Conservation (phyloP, 2,329 filamentous ascomycete genomes). For the Daldinia sp. region DNA sequence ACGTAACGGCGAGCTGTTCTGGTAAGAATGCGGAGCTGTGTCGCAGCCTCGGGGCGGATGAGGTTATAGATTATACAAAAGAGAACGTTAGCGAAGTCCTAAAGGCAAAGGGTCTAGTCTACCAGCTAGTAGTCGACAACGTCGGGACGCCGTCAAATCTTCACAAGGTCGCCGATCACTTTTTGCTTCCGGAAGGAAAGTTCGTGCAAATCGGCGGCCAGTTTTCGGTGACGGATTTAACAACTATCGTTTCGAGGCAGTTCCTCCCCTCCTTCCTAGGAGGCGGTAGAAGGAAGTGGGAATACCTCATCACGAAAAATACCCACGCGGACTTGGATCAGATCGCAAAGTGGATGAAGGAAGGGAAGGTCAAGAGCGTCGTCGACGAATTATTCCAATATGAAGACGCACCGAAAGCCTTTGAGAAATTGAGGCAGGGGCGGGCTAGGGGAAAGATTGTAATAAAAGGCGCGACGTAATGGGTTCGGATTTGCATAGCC, state of each 20-base stretch:
- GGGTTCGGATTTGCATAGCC: neutral
- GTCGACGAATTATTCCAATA: constrained; percentile 64
- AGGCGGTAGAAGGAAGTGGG: constrained; percentile 53
- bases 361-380: constrained; percentile 65
- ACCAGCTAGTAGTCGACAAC: constrained; percentile 65
- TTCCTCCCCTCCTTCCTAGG: constrained; percentile 49
- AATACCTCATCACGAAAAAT: constrained; percentile 49
- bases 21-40: constrained; percentile 64
- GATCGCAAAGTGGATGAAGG: constrained; percentile 63
- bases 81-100: constrained; percentile 57
- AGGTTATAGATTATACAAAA: constrained; percentile 67
- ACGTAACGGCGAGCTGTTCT: constrained; percentile 68
- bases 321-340: constrained; percentile 55
- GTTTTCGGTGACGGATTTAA: constrained; percentile 34
- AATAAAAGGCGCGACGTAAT: constrained; percentile 32
- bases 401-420: constrained; percentile 65
- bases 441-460: constrained; percentile 68
- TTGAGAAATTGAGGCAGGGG: constrained; percentile 64
- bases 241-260: constrained; percentile 36
- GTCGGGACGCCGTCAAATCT: constrained; percentile 59
- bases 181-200: constrained; percentile 56
- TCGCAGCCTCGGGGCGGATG: constrained; percentile 67
- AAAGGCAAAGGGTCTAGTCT: constrained; percentile 57
- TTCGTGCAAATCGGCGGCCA: constrained; percentile 62
- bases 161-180: constrained; percentile 62